Evolutionary conservation across 345 rosid genomes (phyloP).

Genomic region (Isatis tinctoria): DNA sequence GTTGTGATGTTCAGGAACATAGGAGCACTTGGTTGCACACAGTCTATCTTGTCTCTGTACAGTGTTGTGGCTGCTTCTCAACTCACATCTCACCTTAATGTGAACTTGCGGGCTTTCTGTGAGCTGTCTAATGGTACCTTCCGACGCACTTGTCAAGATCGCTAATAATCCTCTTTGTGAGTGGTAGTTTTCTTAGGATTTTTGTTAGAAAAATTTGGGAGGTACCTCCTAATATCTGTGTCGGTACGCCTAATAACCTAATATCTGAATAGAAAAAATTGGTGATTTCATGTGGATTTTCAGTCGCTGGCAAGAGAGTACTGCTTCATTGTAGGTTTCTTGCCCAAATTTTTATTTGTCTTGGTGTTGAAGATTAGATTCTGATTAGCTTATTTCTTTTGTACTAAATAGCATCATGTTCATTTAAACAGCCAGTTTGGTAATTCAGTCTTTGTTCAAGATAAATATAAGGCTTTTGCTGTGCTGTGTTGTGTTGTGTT

Average conservation of each 20-base stretch:
- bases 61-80: conserved; percentile 39
- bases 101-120: conserved; percentile 73
- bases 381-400: neutral
- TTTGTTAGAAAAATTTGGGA: conserved; percentile 7
- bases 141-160: conserved; percentile 94
- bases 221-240: too few relatives aligned
- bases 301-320: too few relatives aligned
- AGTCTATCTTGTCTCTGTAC: conserved; percentile 74
- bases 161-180: conserved; percentile 94
- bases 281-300: too few relatives aligned
- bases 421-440: neutral
- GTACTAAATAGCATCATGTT: neutral
- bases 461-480: neutral
- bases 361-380: neutral
- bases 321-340: conserved; percentile 54
- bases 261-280: too few relatives aligned
- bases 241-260: too few relatives aligned
- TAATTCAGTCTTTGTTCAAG: neutral
- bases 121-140: conserved; percentile 99
- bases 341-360: conserved; percentile 10
- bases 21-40: conserved; percentile 73
- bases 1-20: conserved; percentile 49
- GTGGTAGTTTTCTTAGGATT: conserved; percentile 63
- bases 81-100: conserved; percentile 64
- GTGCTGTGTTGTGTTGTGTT: neutral